These are phyloP conservation scores for Aspergillus awamori DNA, from an alignment of 2,329 filamentous ascomycete genomes.

Conservation along the genomic window DNA sequence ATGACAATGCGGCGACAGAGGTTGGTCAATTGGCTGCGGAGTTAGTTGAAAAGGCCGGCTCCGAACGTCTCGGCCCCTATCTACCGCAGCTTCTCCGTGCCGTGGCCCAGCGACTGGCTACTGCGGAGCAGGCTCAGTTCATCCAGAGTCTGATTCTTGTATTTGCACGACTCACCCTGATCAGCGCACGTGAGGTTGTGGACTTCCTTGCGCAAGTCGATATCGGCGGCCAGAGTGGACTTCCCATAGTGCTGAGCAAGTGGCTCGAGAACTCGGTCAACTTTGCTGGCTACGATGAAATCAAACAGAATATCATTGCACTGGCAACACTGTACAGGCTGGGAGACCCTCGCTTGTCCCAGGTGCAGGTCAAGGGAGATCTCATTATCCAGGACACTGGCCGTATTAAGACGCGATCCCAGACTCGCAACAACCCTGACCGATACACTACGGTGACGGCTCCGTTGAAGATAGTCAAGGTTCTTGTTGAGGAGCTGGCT, in stretches of 20 bases:
- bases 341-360: constrained; percentile 75
- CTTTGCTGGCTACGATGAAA: constrained; percentile 98
- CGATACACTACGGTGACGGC: constrained; percentile 85
- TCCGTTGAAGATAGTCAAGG: constrained; percentile 92
- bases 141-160: constrained; percentile 96
- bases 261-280: constrained; percentile 97
- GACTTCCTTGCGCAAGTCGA: constrained; percentile 86
- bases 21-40: constrained; percentile 93
- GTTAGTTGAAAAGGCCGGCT: constrained; percentile 91
- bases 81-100: constrained; percentile 85
- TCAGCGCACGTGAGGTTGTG: constrained; percentile 84
- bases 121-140: constrained; percentile 81
- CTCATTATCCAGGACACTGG: constrained; percentile 78
- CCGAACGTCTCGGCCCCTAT: constrained; percentile 86
- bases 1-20: constrained; percentile 93
- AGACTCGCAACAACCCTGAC: constrained; percentile 85
- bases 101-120: constrained; percentile 80
- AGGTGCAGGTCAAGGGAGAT: constrained; percentile 88
- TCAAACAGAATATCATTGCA: constrained; percentile 93
- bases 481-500: constrained; percentile 87
- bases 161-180: constrained; percentile 85
- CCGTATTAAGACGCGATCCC: constrained; percentile 90
- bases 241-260: constrained; percentile 86
- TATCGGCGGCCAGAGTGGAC: constrained; percentile 73
- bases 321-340: constrained; percentile 88